Evolutionary conservation across 75 land plant species (phyloP).

Genomic region (Sequoia sempervirens): DNA sequence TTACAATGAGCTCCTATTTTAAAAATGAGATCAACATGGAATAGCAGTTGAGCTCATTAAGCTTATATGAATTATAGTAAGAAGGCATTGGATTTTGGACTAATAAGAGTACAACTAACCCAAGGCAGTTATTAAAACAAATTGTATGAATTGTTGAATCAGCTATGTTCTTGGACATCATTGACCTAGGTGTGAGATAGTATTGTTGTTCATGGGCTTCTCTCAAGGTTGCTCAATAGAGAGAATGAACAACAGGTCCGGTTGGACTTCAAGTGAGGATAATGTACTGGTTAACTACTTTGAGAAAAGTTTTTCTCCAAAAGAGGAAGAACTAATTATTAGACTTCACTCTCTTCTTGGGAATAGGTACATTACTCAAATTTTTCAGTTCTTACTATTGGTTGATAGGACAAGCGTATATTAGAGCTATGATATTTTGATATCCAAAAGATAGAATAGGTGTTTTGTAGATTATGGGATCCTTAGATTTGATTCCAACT

Average conservation of each 20-base stretch:
- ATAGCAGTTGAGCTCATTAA: neutral
- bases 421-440: neutral
- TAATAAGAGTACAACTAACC: too few relatives aligned
- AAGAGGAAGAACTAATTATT: neutral
- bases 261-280: neutral
- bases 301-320: neutral
- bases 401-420: too few relatives aligned
- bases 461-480: neutral
- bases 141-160: too few relatives aligned
- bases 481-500: neutral
- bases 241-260: neutral
- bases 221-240: neutral
- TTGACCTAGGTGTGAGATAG: neutral
- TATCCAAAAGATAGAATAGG: neutral
- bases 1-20: too few relatives aligned
- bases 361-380: neutral
- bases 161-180: too few relatives aligned
- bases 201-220: neutral
- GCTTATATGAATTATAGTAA: neutral
- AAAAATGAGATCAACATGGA: neutral
- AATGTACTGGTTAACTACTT: neutral
- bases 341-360: neutral
- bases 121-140: too few relatives aligned
- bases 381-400: neutral
- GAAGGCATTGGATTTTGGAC: neutral